phyloP scores from a whole-genome alignment of 129 eudicot species.

The Rutidosis leptorrhynchoides region DNA sequence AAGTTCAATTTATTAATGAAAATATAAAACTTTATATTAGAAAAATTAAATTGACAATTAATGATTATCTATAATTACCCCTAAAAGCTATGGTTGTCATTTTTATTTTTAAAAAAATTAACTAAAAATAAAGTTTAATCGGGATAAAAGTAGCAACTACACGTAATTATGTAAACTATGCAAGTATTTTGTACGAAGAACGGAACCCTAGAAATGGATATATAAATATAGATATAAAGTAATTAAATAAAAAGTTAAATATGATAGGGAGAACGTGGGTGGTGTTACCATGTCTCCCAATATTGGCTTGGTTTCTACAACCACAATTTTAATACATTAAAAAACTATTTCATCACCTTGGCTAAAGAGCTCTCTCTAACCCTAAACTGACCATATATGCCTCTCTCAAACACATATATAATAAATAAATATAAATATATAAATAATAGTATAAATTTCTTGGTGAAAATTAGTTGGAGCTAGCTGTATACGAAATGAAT shows the following conservation, averaged over 20 bases:
- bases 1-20: too few relatives aligned
- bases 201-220: slow-evolving; percentile 25
- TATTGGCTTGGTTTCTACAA: slow-evolving; percentile 38
- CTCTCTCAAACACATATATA: background rate
- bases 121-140: slow-evolving; percentile 21
- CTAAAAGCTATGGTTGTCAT: too few relatives aligned
- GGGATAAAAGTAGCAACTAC: slow-evolving; percentile 8
- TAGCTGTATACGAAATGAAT: slow-evolving; percentile 12
- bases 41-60: too few relatives aligned
- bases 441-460: background rate
- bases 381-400: slow-evolving; percentile 37
- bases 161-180: background rate
- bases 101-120: too few relatives aligned
- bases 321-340: slow-evolving; percentile 26
- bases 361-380: slow-evolving; percentile 61
- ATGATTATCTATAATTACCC: too few relatives aligned
- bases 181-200: background rate
- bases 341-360: slow-evolving; percentile 53
- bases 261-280: slow-evolving; percentile 87
- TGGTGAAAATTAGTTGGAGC: slow-evolving; percentile 30
- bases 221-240: slow-evolving; percentile 18
- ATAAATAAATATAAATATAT: slow-evolving; percentile 10
- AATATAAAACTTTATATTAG: too few relatives aligned
- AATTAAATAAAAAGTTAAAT: slow-evolving; percentile 28
- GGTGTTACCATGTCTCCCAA: slow-evolving; percentile 83